These are phyloP conservation scores for Pezicula rhizophila DNA, from an alignment of 2,329 filamentous ascomycete genomes.

Conservation along the genomic window DNA sequence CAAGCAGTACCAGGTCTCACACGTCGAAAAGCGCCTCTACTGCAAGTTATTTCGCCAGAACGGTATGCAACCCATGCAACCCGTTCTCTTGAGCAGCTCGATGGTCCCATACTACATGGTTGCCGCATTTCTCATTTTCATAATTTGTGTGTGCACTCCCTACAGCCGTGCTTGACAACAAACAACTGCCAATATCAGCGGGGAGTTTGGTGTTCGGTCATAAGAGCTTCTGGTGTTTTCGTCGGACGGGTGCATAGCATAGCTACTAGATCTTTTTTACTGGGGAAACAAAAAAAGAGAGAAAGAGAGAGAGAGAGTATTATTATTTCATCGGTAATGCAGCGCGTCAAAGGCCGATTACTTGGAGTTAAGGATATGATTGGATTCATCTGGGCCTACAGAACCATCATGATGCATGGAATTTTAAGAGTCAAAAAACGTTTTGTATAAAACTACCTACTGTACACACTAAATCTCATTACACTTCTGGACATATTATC, in stretches of 20 bases:
- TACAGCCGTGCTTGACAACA: background rate
- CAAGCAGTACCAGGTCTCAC: constrained; percentile 38
- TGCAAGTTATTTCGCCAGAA: constrained; percentile 11
- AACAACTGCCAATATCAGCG: background rate
- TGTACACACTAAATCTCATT: too few relatives aligned
- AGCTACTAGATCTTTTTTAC: too few relatives aligned
- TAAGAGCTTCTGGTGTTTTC: too few relatives aligned
- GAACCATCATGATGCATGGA: background rate
- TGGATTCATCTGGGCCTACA: constrained; percentile 7
- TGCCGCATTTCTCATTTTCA: constrained; percentile 7
- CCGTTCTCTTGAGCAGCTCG: constrained; percentile 2
- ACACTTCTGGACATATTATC: too few relatives aligned
- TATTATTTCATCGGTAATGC: constrained; percentile 19
- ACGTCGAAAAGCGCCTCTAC: constrained; percentile 29
- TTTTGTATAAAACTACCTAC: too few relatives aligned
- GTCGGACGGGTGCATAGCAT: too few relatives aligned
- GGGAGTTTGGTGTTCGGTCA: background rate
- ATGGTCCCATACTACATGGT: background rate
- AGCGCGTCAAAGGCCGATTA: constrained; percentile 19
- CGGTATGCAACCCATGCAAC: background rate
- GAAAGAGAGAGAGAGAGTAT: background rate
- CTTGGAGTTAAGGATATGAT: constrained; percentile 8
- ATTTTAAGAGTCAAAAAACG: too few relatives aligned
- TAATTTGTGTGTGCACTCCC: background rate
- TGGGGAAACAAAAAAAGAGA: background rate